phyloP scores from a whole-genome alignment of 169 alveolate genomes.

The Eimeria zaria region DNA sequence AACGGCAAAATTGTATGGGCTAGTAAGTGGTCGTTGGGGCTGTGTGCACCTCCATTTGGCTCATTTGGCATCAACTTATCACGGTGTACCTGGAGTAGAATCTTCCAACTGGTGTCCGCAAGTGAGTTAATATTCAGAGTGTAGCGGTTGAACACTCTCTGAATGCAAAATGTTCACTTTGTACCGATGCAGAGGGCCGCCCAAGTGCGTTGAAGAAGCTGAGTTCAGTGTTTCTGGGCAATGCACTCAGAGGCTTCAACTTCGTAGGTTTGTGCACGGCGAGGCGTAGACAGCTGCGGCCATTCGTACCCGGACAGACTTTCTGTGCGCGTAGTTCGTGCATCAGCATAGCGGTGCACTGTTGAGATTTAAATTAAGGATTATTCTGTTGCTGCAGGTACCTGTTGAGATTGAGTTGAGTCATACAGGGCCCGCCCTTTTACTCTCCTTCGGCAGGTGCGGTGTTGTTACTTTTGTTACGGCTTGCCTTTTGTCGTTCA shows the following conservation, averaged over 20 bases:
- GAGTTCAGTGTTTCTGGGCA: not conserved
- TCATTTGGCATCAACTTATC: not conserved
- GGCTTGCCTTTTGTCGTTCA: not conserved
- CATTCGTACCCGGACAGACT: conserved; percentile 82
- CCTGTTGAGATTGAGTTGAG: conserved; percentile 47
- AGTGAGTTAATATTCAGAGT: not conserved
- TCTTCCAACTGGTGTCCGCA: conserved; percentile 71
- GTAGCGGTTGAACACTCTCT: not conserved
- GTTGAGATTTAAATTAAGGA: not conserved
- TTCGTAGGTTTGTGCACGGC: conserved; percentile 69
- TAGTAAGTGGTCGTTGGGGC: not conserved
- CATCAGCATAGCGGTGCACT: not conserved
- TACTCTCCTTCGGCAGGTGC: conserved; percentile 66
- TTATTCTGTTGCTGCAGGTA: conserved; percentile 12
- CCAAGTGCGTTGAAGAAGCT: not conserved
- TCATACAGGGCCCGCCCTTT: conserved; percentile 69
- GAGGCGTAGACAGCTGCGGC: conserved; percentile 80
- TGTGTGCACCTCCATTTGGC: not conserved
- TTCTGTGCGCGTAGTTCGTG: conserved; percentile 28
- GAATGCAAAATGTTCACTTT: not conserved
- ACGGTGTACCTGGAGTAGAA: not conserved
- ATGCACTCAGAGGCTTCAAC: not conserved
- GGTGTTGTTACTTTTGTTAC: not conserved
- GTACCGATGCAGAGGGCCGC: not conserved
- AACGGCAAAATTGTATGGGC: conserved; percentile 73